Conservation (phyloP, 2,329 filamentous ascomycete species). For the Keithomyces neogunnii region DNA sequence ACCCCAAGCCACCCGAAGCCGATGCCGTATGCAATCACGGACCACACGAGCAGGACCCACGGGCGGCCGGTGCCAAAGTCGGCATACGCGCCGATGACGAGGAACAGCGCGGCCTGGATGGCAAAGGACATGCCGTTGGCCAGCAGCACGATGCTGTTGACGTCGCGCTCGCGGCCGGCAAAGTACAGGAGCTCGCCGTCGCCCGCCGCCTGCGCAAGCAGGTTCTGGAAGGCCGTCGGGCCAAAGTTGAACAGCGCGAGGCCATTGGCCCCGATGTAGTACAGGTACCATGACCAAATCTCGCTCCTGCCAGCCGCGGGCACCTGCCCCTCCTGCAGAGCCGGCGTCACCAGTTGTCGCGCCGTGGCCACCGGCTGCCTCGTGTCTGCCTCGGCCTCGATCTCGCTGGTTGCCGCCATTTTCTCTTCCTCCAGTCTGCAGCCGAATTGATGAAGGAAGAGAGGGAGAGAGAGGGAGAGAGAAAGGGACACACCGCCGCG, state of each 20-base stretch:
- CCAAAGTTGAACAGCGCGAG: slow-evolving; percentile 55
- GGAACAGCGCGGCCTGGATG: slow-evolving; percentile 50
- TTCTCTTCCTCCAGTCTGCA: too few species aligned
- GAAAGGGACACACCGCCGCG: too few species aligned
- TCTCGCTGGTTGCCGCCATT: too few species aligned
- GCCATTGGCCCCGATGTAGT: slow-evolving; percentile 61
- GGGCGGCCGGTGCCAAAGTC: slow-evolving; percentile 60
- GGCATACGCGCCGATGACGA: slow-evolving; percentile 42
- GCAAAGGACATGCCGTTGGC: slow-evolving; percentile 62
- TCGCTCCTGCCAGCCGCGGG: slow-evolving; percentile 15
- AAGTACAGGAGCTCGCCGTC: slow-evolving; percentile 44
- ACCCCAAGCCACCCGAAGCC: slow-evolving; percentile 63
- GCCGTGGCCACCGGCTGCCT: background rate
- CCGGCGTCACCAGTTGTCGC: slow-evolving; percentile 1
- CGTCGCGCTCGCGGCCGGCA: slow-evolving; percentile 46
- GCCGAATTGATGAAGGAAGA: too few species aligned
- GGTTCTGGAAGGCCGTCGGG: slow-evolving; percentile 56
- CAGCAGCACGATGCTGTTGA: slow-evolving; percentile 57
- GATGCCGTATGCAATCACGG: slow-evolving; percentile 51
- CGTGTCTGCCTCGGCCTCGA: too few species aligned
- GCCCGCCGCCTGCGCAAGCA: slow-evolving; percentile 50
- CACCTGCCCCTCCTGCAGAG: background rate
- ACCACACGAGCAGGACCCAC: slow-evolving; percentile 53
- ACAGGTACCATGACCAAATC: slow-evolving; percentile 26
- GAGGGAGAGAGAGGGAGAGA: too few species aligned